Evolutionary conservation across 441 rosid genomes (phyloP).

Genomic region (Populus trichocarpa): DNA sequence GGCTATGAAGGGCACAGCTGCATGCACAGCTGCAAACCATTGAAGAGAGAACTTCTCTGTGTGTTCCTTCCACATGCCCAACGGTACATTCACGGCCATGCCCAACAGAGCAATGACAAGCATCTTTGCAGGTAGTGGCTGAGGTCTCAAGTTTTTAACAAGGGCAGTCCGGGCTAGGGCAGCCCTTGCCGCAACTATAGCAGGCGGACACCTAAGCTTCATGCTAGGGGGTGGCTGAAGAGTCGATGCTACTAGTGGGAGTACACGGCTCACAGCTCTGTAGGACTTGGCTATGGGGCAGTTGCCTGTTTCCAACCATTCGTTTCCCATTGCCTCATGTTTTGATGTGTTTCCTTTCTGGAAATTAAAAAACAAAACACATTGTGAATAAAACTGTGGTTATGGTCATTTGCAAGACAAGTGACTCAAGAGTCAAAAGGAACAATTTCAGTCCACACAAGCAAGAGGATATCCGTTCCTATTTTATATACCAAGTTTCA

Average conservation of each 20-base stretch:
- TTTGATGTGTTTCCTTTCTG: constrained; percentile 51
- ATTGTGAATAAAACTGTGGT: background rate
- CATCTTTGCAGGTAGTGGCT: constrained; percentile 78
- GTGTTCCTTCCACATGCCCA: constrained; percentile 84
- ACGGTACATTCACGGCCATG: constrained; percentile 76
- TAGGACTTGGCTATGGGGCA: constrained; percentile 86
- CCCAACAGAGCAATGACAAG: constrained; percentile 72
- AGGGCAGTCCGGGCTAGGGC: constrained; percentile 66
- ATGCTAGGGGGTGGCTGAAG: constrained; percentile 59
- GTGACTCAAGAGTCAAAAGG: too few relatives aligned
- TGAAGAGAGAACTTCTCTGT: constrained; percentile 68
- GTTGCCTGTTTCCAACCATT: constrained; percentile 71
- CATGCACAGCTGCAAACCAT: constrained; percentile 87
- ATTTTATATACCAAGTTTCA: background rate
- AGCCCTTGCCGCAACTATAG: constrained; percentile 76
- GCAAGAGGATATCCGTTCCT: background rate
- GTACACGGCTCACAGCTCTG: constrained; percentile 63
- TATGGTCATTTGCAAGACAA: background rate
- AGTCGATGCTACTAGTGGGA: constrained; percentile 69
- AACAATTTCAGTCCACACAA: background rate
- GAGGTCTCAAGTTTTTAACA: constrained; percentile 71
- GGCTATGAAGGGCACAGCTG: constrained; percentile 86
- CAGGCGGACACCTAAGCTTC: constrained; percentile 71
- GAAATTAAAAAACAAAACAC: background rate
- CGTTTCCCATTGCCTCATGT: constrained; percentile 67